Evolutionary conservation across 805 yeast genomes (phyloP), one percentile per base, ranked within the genome.

Genomic region (Lachancea fermentati): DNA sequence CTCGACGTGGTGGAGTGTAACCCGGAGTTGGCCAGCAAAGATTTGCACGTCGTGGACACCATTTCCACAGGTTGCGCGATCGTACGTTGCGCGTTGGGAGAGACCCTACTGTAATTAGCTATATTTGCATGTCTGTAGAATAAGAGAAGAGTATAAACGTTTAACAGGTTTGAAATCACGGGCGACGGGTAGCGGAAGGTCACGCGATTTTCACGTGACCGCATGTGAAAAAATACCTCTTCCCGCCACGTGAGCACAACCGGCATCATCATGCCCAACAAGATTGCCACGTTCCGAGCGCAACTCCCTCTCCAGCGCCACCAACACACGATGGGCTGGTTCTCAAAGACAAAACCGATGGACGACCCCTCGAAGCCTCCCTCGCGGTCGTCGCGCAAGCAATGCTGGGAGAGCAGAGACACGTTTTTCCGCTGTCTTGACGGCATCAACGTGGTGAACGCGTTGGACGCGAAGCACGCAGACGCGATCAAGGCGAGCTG

Each of bases 31-130:
- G 97, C 91, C 6, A 76, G 76, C n/a, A 72, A 76, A 46, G 93
- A 85, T 47, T 65, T 68, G 35, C 89, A 86, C 53, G 79, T 85
- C 13, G 63, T 79, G 37, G 94, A 88, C 57, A 93, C 98, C 3
- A 84, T 91, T 26, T 76, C 83, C 45, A 84, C 95, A 6, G 97
- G 96, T 8, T 76, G 91, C 54, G 89, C 96, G 16, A 75, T 91
- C 43, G 91, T 91, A 39, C 78, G 94, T 62, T 88, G 97, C 69
- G 96, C 97, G 1, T 65, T 93, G 51, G 98, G 98, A 42, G 96
- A 93, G 62, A 84, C 96, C 3, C 66, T 91, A 30, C 41, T 68
- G 37, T 63, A 42, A 40, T 18, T 32, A 13, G 30, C 12, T 6
- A 17, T 5, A 34, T 9, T 9, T n/a, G n/a, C n/a, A n/a, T n/a